Percentiles rank a stretch among this genome's conserved stretches.
Evolutionary conservation across 2,329 filamentous ascomycete genomes (phyloP).

Genomic region (Aspergillus floridensis): DNA sequence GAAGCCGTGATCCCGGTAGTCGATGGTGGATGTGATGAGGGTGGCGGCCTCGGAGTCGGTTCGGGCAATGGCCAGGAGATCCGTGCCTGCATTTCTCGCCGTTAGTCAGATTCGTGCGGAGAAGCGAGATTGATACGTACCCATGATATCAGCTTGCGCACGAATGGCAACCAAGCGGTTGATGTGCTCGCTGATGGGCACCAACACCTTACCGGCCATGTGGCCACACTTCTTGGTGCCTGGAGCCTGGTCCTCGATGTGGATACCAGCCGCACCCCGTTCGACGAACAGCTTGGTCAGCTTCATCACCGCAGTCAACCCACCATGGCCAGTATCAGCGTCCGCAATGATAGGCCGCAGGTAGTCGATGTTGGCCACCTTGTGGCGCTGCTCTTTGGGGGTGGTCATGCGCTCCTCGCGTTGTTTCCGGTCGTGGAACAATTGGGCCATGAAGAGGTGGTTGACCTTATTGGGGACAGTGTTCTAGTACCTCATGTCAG

Average conservation of each 20-base stretch:
- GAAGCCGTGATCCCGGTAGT: slow-evolving; percentile 91
- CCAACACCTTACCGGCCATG: slow-evolving; percentile 97
- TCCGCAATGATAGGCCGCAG: slow-evolving; percentile 94
- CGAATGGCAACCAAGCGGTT: slow-evolving; percentile 95
- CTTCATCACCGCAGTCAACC: slow-evolving; percentile 99
- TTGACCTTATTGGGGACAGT: slow-evolving; percentile 98
- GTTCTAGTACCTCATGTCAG: slow-evolving; percentile 55
- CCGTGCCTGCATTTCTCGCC: slow-evolving; percentile 56
- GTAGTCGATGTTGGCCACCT: slow-evolving; percentile 82
- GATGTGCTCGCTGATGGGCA: slow-evolving; percentile 96
- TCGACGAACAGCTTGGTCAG: slow-evolving; percentile 97
- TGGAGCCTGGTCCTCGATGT: slow-evolving; percentile 97
- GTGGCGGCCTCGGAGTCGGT: slow-evolving; percentile 98
- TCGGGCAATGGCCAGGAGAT: slow-evolving; percentile 86
- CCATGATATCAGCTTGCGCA: slow-evolving; percentile 98
- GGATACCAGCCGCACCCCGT: slow-evolving; percentile 93
- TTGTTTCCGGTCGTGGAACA: slow-evolving; percentile 99
- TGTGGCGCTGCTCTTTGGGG: slow-evolving; percentile 68
- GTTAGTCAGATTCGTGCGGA: neutral
- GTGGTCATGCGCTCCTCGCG: slow-evolving; percentile 85
- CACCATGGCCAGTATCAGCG: slow-evolving; percentile 94
- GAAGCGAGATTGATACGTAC: slow-evolving; percentile 46
- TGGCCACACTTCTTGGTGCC: slow-evolving; percentile 99
- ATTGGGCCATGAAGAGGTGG: slow-evolving; percentile 96
- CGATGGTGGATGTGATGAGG: slow-evolving; percentile 93